Base-by-base conservation (phyloP, 179 eudicot genomes). In the Silene noctiflora region DNA sequence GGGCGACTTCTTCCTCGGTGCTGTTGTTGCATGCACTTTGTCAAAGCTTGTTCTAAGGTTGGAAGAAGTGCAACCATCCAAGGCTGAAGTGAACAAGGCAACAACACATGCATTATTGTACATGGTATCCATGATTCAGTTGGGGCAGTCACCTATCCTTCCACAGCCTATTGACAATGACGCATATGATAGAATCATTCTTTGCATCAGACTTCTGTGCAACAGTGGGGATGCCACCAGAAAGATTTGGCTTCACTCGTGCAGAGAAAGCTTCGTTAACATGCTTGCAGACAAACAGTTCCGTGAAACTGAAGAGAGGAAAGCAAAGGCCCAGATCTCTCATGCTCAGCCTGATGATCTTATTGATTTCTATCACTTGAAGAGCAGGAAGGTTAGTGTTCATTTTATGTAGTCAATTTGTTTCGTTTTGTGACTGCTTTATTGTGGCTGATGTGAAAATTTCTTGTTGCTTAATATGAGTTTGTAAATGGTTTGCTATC, bases 281-380 rank as follows among this genome's bases (percentile, higher is more conserved):
- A 92, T 94, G 98, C 98, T 94, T 83, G 91, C 94, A 17, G 97
- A 94, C 78, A 94, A 94, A 85, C 97, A 90, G 81, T 86, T 88
- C 75, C 93, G 89, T 76, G 98, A 94, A 84, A 87, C 94, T 35
- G 97, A 94, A 79, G 98, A 94, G 82, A 85, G 89, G 76, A 94
- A 88, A 82, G 90, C 91, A 2, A 92, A 89, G 87, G 98, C 97
- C 77, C 96, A 90, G 86, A 78, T 89, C 80, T 88, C 91, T 67
- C 85, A 88, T 81, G 90, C 97, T 53, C 98, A 94, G 81, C 98
- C 98, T 42, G 98, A 94, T 86, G 98, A 94, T 76, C 97, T 92
- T 76, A 92, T 94, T 75, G 98, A 94, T 75, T 94, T 94, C 86
- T 94, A 94, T 85, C 98, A 94, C 78, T 79, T 92, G 85, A 92